Evolutionary conservation across 2,329 filamentous ascomycete species (phyloP), one percentile per base, ranked within the genome.

Genomic region (Colletotrichum somersetense): DNA sequence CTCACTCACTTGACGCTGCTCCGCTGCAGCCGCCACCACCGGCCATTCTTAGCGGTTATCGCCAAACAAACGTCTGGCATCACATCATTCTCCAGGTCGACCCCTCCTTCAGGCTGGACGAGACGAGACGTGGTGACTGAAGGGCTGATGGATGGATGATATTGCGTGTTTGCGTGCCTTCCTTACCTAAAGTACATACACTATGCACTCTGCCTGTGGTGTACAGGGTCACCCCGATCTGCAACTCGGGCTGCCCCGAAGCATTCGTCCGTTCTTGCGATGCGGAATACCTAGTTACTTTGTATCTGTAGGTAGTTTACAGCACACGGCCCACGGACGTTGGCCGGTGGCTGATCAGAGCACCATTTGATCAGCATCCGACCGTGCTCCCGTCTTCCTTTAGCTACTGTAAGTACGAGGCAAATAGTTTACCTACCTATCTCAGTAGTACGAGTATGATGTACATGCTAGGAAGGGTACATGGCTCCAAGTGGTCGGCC

Each of bases 11-110:
- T 69, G 30, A 61, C 70, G 66, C 70, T 72, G 66, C 70, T 72
- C 66, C 70, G 70, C 70, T 72, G 70, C 70, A 70, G 66, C 70
- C 70, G 70, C 70, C 70, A 70, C 70, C 69, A 40, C 68, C 65
- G 65, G 65, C 26, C 68, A 5, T 30, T 44, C 62, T 30, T 72
- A 68, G 69, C 65, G 65, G 44, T 55, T 65, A 35, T 65, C 46
- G 35, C 59, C 66, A 65, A 33, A 18, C 42, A 30, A 48, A n/a
- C 40, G 30, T 52, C 69, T 58, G 65, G 52, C 58, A 63, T 59
- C 46, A 65, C 53, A 63, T 59, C 46, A 65, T 23, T n/a, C 46
- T 23, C 65, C 52, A 63, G 23, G 14, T 59, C 33, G 46, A 72
- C 55, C 23, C 26, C 40, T 64, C 50, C 16, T 63, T 16, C 12